Evolutionary conservation across 2,329 filamentous ascomycete species (phyloP), one percentile per base, ranked within the genome.

Genomic region (Phialophora macrospora): DNA sequence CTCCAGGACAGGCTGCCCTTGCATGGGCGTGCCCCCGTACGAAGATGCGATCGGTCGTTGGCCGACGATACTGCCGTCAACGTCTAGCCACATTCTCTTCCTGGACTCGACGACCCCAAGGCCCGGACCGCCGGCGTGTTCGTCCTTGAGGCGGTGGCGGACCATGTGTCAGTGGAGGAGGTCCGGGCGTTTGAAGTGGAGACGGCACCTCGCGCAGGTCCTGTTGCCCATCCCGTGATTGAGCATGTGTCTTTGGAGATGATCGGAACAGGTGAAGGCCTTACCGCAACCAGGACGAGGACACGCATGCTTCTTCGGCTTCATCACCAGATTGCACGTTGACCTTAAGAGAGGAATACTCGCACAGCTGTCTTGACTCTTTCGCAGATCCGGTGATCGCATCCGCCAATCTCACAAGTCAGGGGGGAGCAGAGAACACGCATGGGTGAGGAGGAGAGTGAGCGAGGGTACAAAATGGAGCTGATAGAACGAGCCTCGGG

Each of bases 151-250:
- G n/a, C 76, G 75, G 72, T 84, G 82, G 6, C 82, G 79, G 57
- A 75, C 73, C 78, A 88, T 83, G 73, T 89, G 87, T 69, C 87
- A 80, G 48, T 83, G 83, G 63, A 87, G 75, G 49, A 88, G 75
- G 74, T 88, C 87, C 28, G 82, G 83, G 52, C 87, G 80, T 71
- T 85, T 85, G 74, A 88, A 88, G 72, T 87, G 84, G 30, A 85
- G 84, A 63, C 82, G 81, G 68, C 87, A 89, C 71, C 86, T 77
- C 57, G 81, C 75, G 71, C 87, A 89, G 3, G 85, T 87, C 66
- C 81, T 81, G 51, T 84, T 82, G 0, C 81, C 80, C 32, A 79
- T 77, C n/a, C 79, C 77, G 71, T 87, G 85, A 70, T 87, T 87
- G 59, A 87, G 76, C 24, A 81, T 79, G 74, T 88, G 85, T 82